These are phyloP conservation scores for Fusarium sarcochroum DNA, from an alignment of 2,329 filamentous ascomycete species.

Conservation along the genomic window DNA sequence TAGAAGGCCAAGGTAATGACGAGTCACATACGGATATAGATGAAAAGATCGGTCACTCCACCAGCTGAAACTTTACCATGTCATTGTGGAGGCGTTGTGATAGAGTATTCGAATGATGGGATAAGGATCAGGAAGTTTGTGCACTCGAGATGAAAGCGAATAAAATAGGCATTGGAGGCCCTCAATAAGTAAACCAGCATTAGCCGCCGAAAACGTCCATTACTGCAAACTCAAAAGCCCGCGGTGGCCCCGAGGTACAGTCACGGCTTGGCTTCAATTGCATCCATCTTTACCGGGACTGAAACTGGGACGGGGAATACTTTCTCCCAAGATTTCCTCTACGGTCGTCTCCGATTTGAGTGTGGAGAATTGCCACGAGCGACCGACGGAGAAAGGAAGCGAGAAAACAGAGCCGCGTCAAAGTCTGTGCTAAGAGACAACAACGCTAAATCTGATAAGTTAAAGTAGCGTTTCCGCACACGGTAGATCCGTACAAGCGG, in stretches of 20 bases:
- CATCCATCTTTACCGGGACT: background rate
- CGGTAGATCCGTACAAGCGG: constrained; percentile 18
- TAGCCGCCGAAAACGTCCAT: background rate
- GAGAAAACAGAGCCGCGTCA: constrained; percentile 29
- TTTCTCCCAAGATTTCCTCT: background rate
- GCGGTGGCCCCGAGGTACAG: background rate
- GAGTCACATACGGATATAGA: background rate
- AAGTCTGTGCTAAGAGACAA: constrained; percentile 16
- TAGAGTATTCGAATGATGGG: no score
- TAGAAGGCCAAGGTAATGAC: background rate
- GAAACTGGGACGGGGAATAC: no score
- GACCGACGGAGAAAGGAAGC: background rate
- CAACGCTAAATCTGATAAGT: constrained; percentile 25
- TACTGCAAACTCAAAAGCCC: background rate
- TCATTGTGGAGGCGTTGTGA: no score
- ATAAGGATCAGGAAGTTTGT: background rate
- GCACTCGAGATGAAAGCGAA: no score
- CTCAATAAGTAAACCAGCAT: background rate
- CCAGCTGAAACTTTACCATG: background rate
- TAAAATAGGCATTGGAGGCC: no score
- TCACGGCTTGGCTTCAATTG: background rate
- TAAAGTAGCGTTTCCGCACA: background rate
- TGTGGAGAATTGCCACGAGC: background rate
- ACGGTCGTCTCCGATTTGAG: background rate
- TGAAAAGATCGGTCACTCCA: background rate